Evolutionary conservation across 306 rosid species (phyloP).

Genomic region (Lathyrus tuberosus): DNA sequence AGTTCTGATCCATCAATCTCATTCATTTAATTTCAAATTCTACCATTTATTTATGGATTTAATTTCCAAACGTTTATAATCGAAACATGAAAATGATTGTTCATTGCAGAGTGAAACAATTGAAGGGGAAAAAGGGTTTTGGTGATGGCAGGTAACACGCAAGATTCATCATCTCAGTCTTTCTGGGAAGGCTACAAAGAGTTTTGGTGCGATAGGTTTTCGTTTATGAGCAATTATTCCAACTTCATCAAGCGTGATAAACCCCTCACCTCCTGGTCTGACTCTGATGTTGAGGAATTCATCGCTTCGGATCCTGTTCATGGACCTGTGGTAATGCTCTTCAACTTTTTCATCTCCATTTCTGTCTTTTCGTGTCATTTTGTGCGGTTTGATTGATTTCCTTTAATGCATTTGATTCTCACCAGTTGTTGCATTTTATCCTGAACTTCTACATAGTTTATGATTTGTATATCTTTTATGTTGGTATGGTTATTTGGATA

Average conservation of each 20-base stretch:
- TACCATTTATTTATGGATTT: no score
- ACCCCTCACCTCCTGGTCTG: constrained; percentile 70
- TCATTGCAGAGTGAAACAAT: no score
- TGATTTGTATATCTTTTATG: neutral
- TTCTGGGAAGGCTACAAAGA: constrained; percentile 66
- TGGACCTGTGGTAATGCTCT: constrained; percentile 62
- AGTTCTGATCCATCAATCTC: no score
- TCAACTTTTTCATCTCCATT: constrained; percentile 11
- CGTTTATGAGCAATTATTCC: constrained; percentile 59
- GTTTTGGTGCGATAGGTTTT: constrained; percentile 70
- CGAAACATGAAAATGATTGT: no score
- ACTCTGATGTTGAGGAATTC: constrained; percentile 67
- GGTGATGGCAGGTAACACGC: constrained; percentile 43
- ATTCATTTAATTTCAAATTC: no score
- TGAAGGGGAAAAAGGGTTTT: no score
- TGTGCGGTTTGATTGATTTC: neutral
- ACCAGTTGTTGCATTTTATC: neutral
- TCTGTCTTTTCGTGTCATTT: constrained; percentile 13
- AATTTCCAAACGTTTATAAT: no score
- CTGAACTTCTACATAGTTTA: neutral
- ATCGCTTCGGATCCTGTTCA: constrained; percentile 79
- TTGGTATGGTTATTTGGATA: no score
- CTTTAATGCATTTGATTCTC: neutral
- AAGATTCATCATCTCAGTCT: constrained; percentile 52
- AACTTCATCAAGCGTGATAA: constrained; percentile 59